phyloP scores from a whole-genome alignment of 306 rosid genomes.

The Trichosanthes truncata region DNA sequence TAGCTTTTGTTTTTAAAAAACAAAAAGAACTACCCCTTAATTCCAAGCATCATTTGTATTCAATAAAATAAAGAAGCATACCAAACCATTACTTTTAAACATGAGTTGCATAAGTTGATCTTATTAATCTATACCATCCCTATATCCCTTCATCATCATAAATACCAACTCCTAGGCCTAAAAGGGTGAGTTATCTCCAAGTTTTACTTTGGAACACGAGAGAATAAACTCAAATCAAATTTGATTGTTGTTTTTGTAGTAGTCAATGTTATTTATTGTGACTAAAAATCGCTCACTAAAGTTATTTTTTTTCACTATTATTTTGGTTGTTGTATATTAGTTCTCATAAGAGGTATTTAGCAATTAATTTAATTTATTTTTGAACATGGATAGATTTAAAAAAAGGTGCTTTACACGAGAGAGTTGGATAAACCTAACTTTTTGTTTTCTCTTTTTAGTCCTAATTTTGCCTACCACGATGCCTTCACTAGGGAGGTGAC shows the following conservation, averaged over 20 bases:
- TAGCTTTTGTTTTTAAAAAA: not conserved
- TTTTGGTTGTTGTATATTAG: not conserved
- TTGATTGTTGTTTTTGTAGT: no score
- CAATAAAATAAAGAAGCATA: not conserved
- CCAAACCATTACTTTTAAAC: not conserved
- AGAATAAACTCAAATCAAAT: not conserved
- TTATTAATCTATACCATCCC: not conserved
- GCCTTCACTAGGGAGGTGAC: not conserved
- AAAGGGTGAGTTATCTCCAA: not conserved
- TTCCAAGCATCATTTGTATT: not conserved
- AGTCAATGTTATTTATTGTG: no score
- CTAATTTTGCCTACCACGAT: conserved; percentile 4
- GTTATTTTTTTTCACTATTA: not conserved
- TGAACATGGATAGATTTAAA: not conserved
- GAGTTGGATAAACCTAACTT: not conserved
- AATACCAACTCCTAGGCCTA: not conserved
- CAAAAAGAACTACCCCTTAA: not conserved
- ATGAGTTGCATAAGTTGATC: not conserved
- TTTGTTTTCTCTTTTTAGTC: not conserved
- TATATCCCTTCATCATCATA: not conserved
- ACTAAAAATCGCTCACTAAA: not conserved
- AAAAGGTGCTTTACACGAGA: not conserved
- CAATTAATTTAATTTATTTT: not conserved
- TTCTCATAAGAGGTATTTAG: not conserved
- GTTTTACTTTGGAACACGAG: not conserved